Conservation (phyloP, 805 yeast genomes). For the Candida boidinii region DNA sequence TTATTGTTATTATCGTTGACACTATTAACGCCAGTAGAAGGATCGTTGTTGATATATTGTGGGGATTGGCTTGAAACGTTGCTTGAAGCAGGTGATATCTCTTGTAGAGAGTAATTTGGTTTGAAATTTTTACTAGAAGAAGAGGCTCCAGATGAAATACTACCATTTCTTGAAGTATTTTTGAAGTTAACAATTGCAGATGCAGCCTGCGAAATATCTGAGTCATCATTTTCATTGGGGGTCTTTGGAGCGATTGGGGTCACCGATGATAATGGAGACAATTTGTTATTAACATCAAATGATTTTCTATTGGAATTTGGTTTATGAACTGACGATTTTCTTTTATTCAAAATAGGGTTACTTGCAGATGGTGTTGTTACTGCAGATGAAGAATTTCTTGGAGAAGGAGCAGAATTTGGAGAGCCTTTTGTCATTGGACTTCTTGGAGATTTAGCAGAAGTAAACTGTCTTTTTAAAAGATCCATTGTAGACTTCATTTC, state of each 20-base stretch:
- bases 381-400: slow-evolving; percentile 11
- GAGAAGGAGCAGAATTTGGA: background rate
- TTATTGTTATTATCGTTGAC: too few species aligned
- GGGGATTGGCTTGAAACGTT: too few species aligned
- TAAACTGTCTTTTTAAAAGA: slow-evolving; percentile 10
- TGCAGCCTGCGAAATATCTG: slow-evolving; percentile 18
- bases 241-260: slow-evolving; percentile 1
- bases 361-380: slow-evolving; percentile 5
- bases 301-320: too few species aligned
- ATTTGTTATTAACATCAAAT: too few species aligned
- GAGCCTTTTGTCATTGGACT: background rate
- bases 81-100: background rate
- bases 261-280: too few species aligned
- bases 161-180: slow-evolving; percentile 17
- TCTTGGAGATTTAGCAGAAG: background rate
- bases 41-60: too few species aligned
- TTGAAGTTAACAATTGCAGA: slow-evolving; percentile 21
- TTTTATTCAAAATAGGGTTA: background rate
- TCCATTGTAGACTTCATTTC: slow-evolving; percentile 23
- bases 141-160: slow-evolving; percentile 11
- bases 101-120: background rate
- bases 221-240: slow-evolving; percentile 5
- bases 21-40: too few species aligned
- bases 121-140: slow-evolving; percentile 3
- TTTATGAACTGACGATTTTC: slow-evolving; percentile 1